A percentile compares a stretch with the other conserved stretches of the same genome.
These are phyloP conservation scores for Sporormia fimetaria DNA, from an alignment of 495 filamentous ascomycete species.

Conservation along the genomic window DNA sequence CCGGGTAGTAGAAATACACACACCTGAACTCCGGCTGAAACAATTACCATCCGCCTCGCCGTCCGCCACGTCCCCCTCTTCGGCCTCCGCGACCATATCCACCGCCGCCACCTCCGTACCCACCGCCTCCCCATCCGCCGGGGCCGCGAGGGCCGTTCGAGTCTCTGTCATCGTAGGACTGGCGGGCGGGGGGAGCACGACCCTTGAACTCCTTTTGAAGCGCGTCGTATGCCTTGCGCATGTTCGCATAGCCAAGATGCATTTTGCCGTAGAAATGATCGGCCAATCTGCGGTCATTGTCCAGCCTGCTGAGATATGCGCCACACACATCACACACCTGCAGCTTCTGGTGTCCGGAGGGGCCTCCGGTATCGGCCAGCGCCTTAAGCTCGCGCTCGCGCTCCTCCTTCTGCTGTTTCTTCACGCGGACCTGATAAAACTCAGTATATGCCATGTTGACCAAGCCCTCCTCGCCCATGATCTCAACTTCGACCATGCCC, in stretches of 20 bases:
- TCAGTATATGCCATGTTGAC: conserved; percentile 75
- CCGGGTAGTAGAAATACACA: conserved; percentile 2
- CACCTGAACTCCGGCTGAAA: conserved; percentile 10
- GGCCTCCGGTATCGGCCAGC: conserved; percentile 82
- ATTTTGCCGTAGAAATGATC: conserved; percentile 99
- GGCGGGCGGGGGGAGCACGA: conserved; percentile 50
- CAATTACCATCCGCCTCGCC: conserved; percentile 11
- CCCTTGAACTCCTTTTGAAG: conserved; percentile 76
- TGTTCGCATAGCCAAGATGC: conserved; percentile 96
- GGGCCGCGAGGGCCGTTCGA: conserved; percentile 4
- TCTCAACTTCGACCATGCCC: conserved; percentile 72
- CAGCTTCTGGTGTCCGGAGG: conserved; percentile 89
- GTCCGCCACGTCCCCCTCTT: conserved; percentile 11
- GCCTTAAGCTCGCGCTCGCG: conserved; percentile 83
- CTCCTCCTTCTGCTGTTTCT: conserved; percentile 70
- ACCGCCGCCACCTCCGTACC: conserved; percentile 5
- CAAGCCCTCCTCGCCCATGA: conserved; percentile 70
- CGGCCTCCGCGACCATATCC: conserved; percentile 4
- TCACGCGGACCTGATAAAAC: conserved; percentile 68
- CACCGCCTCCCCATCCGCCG: conserved; percentile 4
- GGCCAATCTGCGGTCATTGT: conserved; percentile 86
- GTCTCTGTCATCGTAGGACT: conserved; percentile 17
- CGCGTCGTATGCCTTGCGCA: conserved; percentile 82
- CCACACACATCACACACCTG: conserved; percentile 98
- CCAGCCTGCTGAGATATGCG: conserved; percentile 78